A percentile compares a stretch with the other conserved stretches of the same genome.
Conservation (phyloP, 176 grass and related monocot genomes). For the Oryza brachyantha region DNA sequence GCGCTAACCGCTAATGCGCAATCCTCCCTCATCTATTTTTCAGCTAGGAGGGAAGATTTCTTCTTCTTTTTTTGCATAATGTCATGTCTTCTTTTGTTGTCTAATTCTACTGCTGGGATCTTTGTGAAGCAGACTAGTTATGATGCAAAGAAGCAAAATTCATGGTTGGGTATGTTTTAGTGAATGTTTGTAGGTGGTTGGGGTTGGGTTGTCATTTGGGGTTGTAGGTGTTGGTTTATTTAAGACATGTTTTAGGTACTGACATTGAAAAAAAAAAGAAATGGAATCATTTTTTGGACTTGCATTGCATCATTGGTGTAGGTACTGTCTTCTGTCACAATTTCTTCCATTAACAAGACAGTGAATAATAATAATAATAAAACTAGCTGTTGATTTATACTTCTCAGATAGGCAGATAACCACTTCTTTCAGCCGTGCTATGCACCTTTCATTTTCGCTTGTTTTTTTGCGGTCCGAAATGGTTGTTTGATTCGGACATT, state of each 20-base stretch:
- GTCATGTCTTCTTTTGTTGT: not conserved
- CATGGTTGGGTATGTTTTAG: not conserved
- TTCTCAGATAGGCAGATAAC: not conserved
- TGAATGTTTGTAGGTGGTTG: not conserved
- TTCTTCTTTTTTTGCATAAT: not conserved
- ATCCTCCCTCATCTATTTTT: conserved; percentile 34
- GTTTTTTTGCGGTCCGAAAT: conserved; percentile 26
- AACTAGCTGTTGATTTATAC: conserved; percentile 4
- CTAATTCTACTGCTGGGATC: conserved; percentile 11
- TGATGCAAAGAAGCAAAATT: conserved; percentile 15
- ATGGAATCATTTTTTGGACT: not conserved
- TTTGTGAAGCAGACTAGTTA: not conserved
- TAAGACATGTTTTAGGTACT: conserved; percentile 29
- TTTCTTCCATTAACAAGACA: conserved; percentile 32
- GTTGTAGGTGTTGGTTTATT: not conserved
- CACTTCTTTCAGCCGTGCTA: not conserved
- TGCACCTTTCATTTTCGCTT: conserved; percentile 23
- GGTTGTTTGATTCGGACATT: conserved; percentile 25
- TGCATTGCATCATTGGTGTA: conserved; percentile 1
- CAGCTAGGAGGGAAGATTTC: conserved; percentile 27
- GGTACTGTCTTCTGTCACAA: not conserved
- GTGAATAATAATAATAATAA: not conserved
- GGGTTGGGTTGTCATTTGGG: conserved; percentile 18
- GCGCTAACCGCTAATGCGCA: not conserved
- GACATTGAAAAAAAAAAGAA: conserved; percentile 5